Evolutionary conservation across 495 filamentous ascomycete genomes (phyloP), one percentile per base, ranked within the genome.

Genomic region (Melanomma pulvis-pyrius): DNA sequence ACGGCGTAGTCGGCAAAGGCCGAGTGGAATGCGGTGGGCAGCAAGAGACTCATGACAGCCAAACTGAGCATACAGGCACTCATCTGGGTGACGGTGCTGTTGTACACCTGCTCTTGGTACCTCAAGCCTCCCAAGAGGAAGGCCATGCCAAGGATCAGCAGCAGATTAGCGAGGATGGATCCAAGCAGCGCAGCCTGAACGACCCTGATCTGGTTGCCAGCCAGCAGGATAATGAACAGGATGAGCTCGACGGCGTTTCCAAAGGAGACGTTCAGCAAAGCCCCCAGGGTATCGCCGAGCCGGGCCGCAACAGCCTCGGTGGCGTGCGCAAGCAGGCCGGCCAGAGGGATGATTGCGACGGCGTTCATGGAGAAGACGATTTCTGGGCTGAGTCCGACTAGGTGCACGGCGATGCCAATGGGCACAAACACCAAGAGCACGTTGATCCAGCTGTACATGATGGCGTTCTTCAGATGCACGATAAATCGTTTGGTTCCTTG

Each of bases 61-160:
- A 97, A 79, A 80, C 90, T 92, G 65, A 97, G 86, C 50, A 97
- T 81, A 78, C 91, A 96, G 28, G 92, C 92, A 72, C 92, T 96
- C 90, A 94, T 97, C 77, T 96, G 91, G 1, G 92, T 96, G 52
- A 96, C 90, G 25, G 91, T 96, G 77, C 86, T 94, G 77, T 97
- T 97, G 79, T 97, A 97, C 64, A 96, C 87, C 82, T 93, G 92
- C 81, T 97, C 92, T 65, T 87, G 88, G 77, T 88, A 97, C 59
- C 91, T 88, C 50, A 96, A 80, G 59, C 92, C 92, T 71, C 92
- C 92, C 36, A 93, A 79, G 34, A 96, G 79, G 75, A 96, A 96
- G 41, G 88, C 88, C 91, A 96, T 93, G 67, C 92, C 92, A 63
- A 96, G 79, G 74, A 96, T 96, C 50, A 96, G 83, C 13, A 97